Evolutionary conservation across 2,329 filamentous ascomycete species (phyloP).

Genomic region (Nothomitra cinnamomea): DNA sequence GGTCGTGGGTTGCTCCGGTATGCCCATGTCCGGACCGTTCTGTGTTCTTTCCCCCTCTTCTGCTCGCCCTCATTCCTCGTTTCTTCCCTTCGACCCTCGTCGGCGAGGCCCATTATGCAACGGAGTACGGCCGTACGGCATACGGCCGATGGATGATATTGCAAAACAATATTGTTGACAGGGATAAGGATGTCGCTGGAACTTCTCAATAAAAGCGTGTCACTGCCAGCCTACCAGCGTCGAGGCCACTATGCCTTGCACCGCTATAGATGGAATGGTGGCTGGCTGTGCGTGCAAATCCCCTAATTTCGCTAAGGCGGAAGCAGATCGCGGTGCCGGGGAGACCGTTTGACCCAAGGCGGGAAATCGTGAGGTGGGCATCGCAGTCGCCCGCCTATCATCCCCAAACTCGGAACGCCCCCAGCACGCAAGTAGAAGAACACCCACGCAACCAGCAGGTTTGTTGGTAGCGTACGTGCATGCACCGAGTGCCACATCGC

Average conservation of each 20-base stretch:
- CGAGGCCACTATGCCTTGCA: not conserved
- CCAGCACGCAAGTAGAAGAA: not conserved
- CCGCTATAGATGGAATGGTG: not conserved
- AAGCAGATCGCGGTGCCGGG: constrained; percentile 4
- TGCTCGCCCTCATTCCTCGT: not conserved
- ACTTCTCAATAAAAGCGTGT: not conserved
- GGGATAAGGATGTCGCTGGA: not conserved
- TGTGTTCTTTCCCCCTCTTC: not conserved
- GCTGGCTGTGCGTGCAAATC: not conserved
- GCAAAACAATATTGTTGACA: not conserved
- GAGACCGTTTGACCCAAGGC: constrained; percentile 1
- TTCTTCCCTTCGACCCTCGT: not conserved
- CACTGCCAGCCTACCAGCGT: not conserved
- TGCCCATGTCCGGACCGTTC: not conserved
- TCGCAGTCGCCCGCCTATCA: no score
- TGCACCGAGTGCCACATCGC: no score
- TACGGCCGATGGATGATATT: constrained; percentile 1
- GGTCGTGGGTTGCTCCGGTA: not conserved
- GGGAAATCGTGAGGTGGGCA: not conserved
- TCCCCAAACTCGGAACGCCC: no score
- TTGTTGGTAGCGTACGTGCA: no score
- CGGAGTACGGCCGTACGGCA: not conserved
- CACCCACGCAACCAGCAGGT: no score
- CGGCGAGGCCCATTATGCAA: not conserved
- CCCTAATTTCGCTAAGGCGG: constrained; percentile 3